Conservation (phyloP, 108 stramenopile genomes). For the Bacterosira constricta region DNA sequence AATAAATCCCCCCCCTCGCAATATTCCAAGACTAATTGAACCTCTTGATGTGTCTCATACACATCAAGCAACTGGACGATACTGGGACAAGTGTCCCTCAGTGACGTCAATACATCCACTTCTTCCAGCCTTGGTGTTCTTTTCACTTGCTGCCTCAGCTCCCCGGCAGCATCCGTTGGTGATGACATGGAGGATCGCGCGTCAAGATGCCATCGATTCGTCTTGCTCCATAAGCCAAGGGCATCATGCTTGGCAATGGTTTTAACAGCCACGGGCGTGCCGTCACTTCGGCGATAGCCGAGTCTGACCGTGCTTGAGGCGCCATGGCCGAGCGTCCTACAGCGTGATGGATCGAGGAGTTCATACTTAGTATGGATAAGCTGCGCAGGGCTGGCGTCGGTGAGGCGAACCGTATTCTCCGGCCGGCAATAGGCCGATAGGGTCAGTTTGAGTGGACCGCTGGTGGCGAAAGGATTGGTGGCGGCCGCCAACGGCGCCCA, state of each 20-base stretch:
- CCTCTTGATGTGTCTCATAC: constrained; percentile 84
- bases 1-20: constrained; percentile 89
- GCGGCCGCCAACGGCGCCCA: neutral
- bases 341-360: constrained; percentile 54
- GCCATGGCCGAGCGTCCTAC: constrained; percentile 82
- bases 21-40: constrained; percentile 87
- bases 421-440: constrained; percentile 78
- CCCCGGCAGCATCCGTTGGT: constrained; percentile 23
- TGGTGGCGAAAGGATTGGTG: neutral
- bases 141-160: constrained; percentile 3
- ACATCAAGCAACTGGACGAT: constrained; percentile 81
- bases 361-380: constrained; percentile 72
- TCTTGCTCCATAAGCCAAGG: constrained; percentile 63
- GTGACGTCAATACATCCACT: constrained; percentile 72
- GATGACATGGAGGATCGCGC: constrained; percentile 16
- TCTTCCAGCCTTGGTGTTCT: constrained; percentile 67
- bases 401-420: constrained; percentile 69
- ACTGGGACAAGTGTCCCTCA: constrained; percentile 62
- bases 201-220: constrained; percentile 32
- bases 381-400: constrained; percentile 60
- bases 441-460: constrained; percentile 48
- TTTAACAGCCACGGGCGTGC: constrained; percentile 77
- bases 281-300: constrained; percentile 58
- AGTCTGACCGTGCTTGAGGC: constrained; percentile 81
- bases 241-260: constrained; percentile 87